phyloP scores from a whole-genome alignment of 148 eudicot genomes.

The Rhododendron williamsianum region DNA sequence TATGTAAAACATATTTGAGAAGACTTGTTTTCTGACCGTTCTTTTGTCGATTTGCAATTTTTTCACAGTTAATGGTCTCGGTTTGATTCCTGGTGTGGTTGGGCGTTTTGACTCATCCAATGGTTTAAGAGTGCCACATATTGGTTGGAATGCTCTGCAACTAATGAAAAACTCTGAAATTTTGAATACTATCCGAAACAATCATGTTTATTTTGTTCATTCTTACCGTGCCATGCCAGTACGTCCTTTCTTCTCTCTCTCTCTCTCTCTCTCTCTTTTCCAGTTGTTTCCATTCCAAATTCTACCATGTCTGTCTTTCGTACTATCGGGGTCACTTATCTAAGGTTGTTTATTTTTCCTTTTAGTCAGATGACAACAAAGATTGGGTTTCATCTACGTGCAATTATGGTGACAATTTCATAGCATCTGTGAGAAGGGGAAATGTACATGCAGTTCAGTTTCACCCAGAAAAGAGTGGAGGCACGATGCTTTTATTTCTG shows the following conservation, averaged over 20 bases:
- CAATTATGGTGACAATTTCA: slow-evolving; percentile 76
- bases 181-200: slow-evolving; percentile 64
- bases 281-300: slow-evolving; percentile 4
- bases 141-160: slow-evolving; percentile 91
- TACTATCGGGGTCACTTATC: slow-evolving; percentile 1
- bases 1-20: background rate
- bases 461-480: slow-evolving; percentile 99
- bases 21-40: background rate
- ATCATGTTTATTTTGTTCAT: slow-evolving; percentile 96
- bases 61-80: slow-evolving; percentile 65
- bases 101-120: slow-evolving; percentile 81
- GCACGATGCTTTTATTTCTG: slow-evolving; percentile 28
- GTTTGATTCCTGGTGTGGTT: slow-evolving; percentile 92
- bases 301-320: slow-evolving; percentile 7
- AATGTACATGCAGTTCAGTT: slow-evolving; percentile 95
- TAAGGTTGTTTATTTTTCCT: slow-evolving; percentile 13
- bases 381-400: slow-evolving; percentile 98
- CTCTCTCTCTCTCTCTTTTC: background rate
- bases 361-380: slow-evolving; percentile 68
- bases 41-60: background rate
- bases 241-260: slow-evolving; percentile 17
- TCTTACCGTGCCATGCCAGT: slow-evolving; percentile 96
- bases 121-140: slow-evolving; percentile 84
- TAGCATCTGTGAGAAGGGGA: slow-evolving; percentile 83
- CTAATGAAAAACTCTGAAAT: slow-evolving; percentile 57